Evolutionary conservation across 1,139 yeast species (phyloP), one percentile per base, ranked within the genome.

Genomic region (Blastobotrys raffinosifermentans): DNA sequence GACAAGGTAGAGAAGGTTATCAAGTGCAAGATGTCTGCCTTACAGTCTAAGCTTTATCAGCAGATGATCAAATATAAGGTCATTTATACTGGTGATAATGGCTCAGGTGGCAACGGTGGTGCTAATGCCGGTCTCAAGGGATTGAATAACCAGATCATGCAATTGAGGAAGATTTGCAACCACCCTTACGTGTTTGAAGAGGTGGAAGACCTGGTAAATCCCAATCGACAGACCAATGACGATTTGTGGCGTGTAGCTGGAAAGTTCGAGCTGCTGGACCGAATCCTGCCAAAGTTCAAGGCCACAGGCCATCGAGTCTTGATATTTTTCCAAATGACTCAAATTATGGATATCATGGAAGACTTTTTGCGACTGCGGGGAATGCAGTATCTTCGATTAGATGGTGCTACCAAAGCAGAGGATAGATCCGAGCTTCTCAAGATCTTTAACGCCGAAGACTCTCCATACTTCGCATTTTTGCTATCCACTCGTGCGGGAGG

Each of bases 401-500:
- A 89, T 66, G 98, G 97, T 69, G 74, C 80, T 19, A 89, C 97
- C 1, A 91, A 87, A 57, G 93, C 97, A 0, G 98, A 91, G 46
- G 97, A 89, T 49, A 81, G 98, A 66, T 82, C 86, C 19, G 80
- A 70, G 31, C 73, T 89, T 76, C 70, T 91, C 59, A 84, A 81
- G 54, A 72, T 68, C 19, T 91, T 89, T 64, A 91, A 91, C 64
- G 93, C 86, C 2, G 91, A 89, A 1, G 61, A 80, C 50, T 85
- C 96, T 1, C 94, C 85, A 1, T 85, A 84, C 58, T 89, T 87
- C 64, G 80, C 93, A 50, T 91, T 91, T 70, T 68, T 91, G 50
- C 69, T 89, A 44, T 82, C 94, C 1, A 89, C 98, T 1, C 80
- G 98, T 67, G 98, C 98, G 35, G 98, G 98, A 72, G 97, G 98